Percentiles rank a stretch among this genome's conserved stretches.
Conservation (phyloP, 768 basidiomycete species). For the Auricularia sp. region DNA sequence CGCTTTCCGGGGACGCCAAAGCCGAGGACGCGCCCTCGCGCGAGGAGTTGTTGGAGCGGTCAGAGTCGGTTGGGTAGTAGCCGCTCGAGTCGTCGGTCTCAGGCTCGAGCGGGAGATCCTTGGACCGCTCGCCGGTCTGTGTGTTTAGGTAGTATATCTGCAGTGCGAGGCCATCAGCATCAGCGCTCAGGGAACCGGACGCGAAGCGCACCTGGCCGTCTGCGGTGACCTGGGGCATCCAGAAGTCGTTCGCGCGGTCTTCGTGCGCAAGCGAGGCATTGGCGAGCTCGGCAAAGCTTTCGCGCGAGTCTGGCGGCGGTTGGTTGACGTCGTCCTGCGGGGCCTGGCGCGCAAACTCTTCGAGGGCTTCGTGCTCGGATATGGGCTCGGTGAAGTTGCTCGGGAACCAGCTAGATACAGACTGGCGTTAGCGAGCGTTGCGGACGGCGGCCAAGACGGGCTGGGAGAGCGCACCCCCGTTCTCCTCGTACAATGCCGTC, state of each 20-base stretch:
- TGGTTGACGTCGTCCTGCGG: slow-evolving; percentile 33
- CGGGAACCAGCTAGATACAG: slow-evolving; percentile 61
- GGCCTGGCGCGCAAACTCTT: slow-evolving; percentile 34
- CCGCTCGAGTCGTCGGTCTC: slow-evolving; percentile 55
- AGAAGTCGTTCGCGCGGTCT: slow-evolving; percentile 54
- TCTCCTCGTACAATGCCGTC: slow-evolving; percentile 85
- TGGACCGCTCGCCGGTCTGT: slow-evolving; percentile 69
- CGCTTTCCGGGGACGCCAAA: slow-evolving; percentile 19
- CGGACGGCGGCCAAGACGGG: background rate
- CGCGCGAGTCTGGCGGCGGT: slow-evolving; percentile 26
- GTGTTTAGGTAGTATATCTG: slow-evolving; percentile 96
- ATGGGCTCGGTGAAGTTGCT: slow-evolving; percentile 86
- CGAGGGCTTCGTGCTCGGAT: slow-evolving; percentile 65
- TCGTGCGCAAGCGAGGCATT: slow-evolving; percentile 46
- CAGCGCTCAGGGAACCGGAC: background rate
- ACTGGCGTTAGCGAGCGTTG: background rate
- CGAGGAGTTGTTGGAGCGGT: slow-evolving; percentile 8
- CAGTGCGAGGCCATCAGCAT: background rate
- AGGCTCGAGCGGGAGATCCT: slow-evolving; percentile 71
- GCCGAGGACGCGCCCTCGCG: background rate
- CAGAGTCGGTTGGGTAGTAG: slow-evolving; percentile 38
- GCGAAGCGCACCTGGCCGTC: slow-evolving; percentile 59
- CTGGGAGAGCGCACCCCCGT: slow-evolving; percentile 40
- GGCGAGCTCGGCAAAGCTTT: slow-evolving; percentile 34
- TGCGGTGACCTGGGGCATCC: slow-evolving; percentile 78